A percentile compares a stretch with the other conserved stretches of the same genome.
Conservation (phyloP, 2,329 filamentous ascomycete genomes). For the Aspergillus sclerotialis region DNA sequence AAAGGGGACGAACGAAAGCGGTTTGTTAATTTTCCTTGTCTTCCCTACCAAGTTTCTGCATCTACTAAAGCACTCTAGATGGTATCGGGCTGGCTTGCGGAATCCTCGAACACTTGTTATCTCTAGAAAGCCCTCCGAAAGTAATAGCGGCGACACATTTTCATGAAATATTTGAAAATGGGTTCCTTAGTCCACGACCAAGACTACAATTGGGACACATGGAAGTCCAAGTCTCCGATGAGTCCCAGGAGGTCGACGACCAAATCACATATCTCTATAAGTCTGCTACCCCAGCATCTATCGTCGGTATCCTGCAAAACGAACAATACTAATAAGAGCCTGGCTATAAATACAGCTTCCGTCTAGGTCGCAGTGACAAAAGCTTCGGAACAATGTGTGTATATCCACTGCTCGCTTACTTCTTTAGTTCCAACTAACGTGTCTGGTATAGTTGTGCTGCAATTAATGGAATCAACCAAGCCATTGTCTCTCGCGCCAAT, state of each 20-base stretch:
- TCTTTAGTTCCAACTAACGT: not conserved
- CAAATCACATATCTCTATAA: conserved; percentile 65
- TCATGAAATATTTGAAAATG: conserved; percentile 50
- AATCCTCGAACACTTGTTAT: conserved; percentile 52
- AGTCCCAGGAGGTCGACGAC: conserved; percentile 39
- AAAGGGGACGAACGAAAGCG: conserved; percentile 57
- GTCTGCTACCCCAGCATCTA: conserved; percentile 15
- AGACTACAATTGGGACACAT: conserved; percentile 51
- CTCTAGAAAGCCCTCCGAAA: conserved; percentile 47
- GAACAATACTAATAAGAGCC: conserved; percentile 5
- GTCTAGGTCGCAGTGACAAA: conserved; percentile 61
- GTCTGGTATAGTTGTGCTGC: conserved; percentile 58
- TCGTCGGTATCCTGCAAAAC: not conserved
- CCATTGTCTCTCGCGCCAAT: conserved; percentile 69
- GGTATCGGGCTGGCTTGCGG: conserved; percentile 59
- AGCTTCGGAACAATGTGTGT: conserved; percentile 70
- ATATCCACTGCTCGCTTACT: not conserved
- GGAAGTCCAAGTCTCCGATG: conserved; percentile 44
- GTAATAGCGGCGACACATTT: conserved; percentile 59
- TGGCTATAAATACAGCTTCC: conserved; percentile 34
- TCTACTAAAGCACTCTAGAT: too few relatives aligned
- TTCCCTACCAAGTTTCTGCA: too few relatives aligned
- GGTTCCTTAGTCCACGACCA: conserved; percentile 42
- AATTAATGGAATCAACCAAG: conserved; percentile 71
- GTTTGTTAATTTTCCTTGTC: conserved; percentile 16